Base-by-base conservation (phyloP, 225 moss, liverwort and hornwort species). In the Bryoerythrophyllum caledonicum region DNA sequence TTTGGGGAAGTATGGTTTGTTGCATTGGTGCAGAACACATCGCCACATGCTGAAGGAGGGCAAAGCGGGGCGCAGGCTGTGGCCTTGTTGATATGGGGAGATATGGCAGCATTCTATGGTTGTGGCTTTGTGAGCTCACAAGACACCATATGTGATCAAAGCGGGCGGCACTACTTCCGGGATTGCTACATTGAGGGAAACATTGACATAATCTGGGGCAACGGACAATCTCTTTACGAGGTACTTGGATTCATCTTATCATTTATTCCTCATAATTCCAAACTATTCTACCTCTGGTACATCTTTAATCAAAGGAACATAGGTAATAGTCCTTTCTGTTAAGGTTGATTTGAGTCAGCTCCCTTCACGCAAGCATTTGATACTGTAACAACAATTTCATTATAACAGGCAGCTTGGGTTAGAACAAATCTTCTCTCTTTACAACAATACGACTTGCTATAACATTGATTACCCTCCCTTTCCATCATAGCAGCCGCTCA, bases 161-260 rank as follows among this genome's bases (percentile, higher is more conserved):
- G 6, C 48, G 90, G 90, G 34, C 87, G 90, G 2, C 90, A 90
- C 58, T 90, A 90, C 74, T 90, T 90, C 77, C 70, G 76, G 1
- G 80, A 90, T 35, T 88, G 90, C 65, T 83, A 81, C 44, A 63
- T 90, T 2, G 80, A 85, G 48, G 90, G 90, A 10, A 85, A 88
- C 63, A 90, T 90, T 32, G 90, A 90, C 64, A 68, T 88, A 68
- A 85, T 90, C 51, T 90, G 82, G 82, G 90, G 90, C 24, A 88
- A 85, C 59, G 90, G 90, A 79, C 87, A 84, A 55, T 88, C 90
- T 37, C 74, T 88, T 20, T 90, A 87, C 79, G 71, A 82, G 83
- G 89, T 81, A 72, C 52, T 37, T 7, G 20, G 27, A 27, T 4
- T 25, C 0, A 10, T 38, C 8, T 5, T 3, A 24, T 26, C 9